phyloP scores from a whole-genome alignment of 2,329 filamentous ascomycete genomes.

The Rutstroemia sp. region DNA sequence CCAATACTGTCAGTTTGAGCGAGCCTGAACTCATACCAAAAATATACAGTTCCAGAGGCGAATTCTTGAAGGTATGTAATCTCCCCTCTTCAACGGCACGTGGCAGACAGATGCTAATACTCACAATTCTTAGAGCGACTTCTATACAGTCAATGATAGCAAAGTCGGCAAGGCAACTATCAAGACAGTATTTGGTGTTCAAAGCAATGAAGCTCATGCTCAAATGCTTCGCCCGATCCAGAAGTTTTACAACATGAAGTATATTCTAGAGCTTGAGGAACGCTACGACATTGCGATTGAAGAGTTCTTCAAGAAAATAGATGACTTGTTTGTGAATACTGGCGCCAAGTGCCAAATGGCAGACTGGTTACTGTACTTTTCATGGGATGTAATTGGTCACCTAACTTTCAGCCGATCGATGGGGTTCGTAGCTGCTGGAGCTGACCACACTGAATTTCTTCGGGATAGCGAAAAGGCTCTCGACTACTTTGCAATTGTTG shows the following conservation, averaged over 20 bases:
- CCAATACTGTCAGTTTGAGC: slow-evolving; percentile 22
- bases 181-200: slow-evolving; percentile 19
- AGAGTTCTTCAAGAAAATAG: slow-evolving; percentile 28
- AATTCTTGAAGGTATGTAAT: slow-evolving; percentile 17
- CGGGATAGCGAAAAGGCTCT: slow-evolving; percentile 21
- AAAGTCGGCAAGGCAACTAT: slow-evolving; percentile 15
- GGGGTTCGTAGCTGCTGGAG: slow-evolving; percentile 31
- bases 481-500: slow-evolving; percentile 28
- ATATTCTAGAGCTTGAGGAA: slow-evolving; percentile 20
- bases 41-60: slow-evolving; percentile 14
- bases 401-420: slow-evolving; percentile 35
- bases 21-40: slow-evolving; percentile 16
- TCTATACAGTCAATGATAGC: slow-evolving; percentile 20
- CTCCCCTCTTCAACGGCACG: background rate
- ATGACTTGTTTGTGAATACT: slow-evolving; percentile 29
- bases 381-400: slow-evolving; percentile 35
- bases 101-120: background rate
- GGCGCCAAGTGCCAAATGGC: slow-evolving; percentile 30
- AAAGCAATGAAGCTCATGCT: slow-evolving; percentile 15
- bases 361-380: slow-evolving; percentile 35
- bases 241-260: slow-evolving; percentile 24
- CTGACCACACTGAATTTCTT: slow-evolving; percentile 32
- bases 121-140: slow-evolving; percentile 12
- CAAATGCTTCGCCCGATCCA: slow-evolving; percentile 19
- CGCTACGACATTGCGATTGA: slow-evolving; percentile 29